Evolutionary conservation across 2,329 filamentous ascomycete species (phyloP).

Genomic region (Fusarium nygamai): DNA sequence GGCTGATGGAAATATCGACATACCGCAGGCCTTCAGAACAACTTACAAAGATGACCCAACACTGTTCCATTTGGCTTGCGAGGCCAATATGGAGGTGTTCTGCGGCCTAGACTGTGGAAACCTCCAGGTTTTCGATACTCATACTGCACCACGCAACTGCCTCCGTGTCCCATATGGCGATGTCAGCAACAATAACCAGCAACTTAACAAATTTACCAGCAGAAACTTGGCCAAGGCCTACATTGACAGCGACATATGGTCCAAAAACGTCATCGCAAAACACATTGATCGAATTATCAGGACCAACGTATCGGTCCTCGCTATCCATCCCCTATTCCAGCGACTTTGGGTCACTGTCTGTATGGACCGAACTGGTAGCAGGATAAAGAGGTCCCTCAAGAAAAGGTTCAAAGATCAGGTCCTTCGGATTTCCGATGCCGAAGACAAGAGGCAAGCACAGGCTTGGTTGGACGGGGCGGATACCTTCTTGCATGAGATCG

Average conservation of each 20-base stretch:
- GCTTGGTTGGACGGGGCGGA: not conserved
- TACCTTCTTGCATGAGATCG: not conserved
- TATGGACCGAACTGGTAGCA: not conserved
- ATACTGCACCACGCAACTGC: not conserved
- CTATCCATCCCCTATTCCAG: not conserved
- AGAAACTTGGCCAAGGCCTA: not conserved
- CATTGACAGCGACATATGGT: rapidly evolving
- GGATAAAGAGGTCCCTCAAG: not conserved
- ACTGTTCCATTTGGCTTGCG: not conserved
- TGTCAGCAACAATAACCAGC: no score
- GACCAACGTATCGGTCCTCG: not conserved
- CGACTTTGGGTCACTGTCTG: not conserved
- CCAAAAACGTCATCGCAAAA: not conserved
- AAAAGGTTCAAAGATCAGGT: no score
- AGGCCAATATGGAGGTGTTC: not conserved
- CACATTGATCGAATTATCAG: not conserved
- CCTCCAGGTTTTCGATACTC: not conserved
- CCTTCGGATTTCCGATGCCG: not conserved
- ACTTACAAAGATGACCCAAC: not conserved
- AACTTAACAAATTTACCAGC: not conserved
- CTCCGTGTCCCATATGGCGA: not conserved
- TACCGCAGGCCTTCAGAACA: not conserved
- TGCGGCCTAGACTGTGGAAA: not conserved
- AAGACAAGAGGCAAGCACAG: not conserved
- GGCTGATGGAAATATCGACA: not conserved